Evolutionary conservation across 371 early-diverging fungal species (phyloP).

Genomic region (Mortierella sp.): DNA sequence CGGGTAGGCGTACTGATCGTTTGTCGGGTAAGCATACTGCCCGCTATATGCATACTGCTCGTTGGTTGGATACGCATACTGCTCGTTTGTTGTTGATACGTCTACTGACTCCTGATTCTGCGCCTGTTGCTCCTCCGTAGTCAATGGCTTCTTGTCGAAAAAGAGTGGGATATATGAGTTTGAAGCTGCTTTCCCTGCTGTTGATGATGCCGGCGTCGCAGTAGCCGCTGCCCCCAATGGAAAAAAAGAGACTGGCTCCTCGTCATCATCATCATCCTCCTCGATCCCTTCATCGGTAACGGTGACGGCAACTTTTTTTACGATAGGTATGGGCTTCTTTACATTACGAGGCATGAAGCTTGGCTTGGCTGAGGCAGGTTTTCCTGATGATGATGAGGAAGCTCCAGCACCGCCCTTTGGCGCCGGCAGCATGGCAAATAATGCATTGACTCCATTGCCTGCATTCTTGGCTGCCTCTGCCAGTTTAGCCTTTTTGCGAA

Average conservation of each 20-base stretch:
- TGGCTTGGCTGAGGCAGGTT: slow-evolving; percentile 32
- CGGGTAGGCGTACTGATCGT: slow-evolving; percentile 43
- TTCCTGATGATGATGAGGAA: slow-evolving; percentile 11
- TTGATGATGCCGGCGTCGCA: not conserved
- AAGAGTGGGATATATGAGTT: slow-evolving; percentile 46
- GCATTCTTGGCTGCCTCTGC: slow-evolving; percentile 19
- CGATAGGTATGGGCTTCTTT: slow-evolving; percentile 16
- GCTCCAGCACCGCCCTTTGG: slow-evolving; percentile 55
- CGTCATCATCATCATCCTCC: slow-evolving; percentile 14
- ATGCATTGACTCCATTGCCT: slow-evolving; percentile 35
- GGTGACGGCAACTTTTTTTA: slow-evolving; percentile 4
- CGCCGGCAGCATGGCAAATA: slow-evolving; percentile 62
- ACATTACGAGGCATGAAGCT: slow-evolving; percentile 58
- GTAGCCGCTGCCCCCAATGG: slow-evolving; percentile 45
- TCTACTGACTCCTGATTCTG: slow-evolving; percentile 27
- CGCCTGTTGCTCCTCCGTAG: slow-evolving; percentile 37
- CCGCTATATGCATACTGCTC: slow-evolving; percentile 50
- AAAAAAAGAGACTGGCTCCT: slow-evolving; percentile 44
- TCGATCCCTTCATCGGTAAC: slow-evolving; percentile 4
- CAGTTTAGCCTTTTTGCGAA: slow-evolving; percentile 45
- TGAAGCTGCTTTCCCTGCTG: slow-evolving; percentile 32
- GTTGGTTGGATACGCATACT: slow-evolving; percentile 46
- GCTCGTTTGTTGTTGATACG: slow-evolving; percentile 39
- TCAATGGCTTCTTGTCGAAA: slow-evolving; percentile 50
- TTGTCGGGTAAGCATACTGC: slow-evolving; percentile 43